These are phyloP conservation scores for Aspergillus conjunctus DNA, from an alignment of 495 filamentous ascomycete genomes.

Conservation along the genomic window DNA sequence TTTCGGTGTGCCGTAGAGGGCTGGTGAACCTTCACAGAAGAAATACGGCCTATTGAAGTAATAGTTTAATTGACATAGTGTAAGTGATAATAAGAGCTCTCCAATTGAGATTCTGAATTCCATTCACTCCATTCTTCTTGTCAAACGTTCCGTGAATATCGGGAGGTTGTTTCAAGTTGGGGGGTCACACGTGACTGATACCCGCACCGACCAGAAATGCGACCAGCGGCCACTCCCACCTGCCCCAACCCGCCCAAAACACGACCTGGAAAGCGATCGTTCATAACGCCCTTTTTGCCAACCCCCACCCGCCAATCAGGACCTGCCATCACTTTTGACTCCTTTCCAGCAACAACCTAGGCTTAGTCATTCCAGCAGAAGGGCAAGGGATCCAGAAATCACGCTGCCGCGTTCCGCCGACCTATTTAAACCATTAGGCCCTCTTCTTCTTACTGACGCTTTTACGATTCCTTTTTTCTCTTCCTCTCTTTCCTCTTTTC, in stretches of 20 bases:
- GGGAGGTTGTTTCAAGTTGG: no score
- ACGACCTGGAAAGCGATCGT: conserved; percentile 43
- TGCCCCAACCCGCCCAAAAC: conserved; percentile 24
- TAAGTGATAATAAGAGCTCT: no score
- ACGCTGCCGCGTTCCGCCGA: conserved; percentile 33
- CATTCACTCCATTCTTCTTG: no score
- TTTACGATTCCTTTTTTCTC: conserved; percentile 18
- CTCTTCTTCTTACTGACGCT: conserved; percentile 18
- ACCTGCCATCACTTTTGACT: conserved; percentile 33
- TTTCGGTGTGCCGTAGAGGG: no score
- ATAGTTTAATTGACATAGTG: no score
- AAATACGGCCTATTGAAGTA: no score
- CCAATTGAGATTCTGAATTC: no score
- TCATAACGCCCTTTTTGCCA: conserved; percentile 49
- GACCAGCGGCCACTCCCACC: background rate
- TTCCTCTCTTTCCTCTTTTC: conserved; percentile 31
- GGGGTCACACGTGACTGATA: conserved; percentile 5
- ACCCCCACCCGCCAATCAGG: conserved; percentile 44
- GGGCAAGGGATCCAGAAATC: conserved; percentile 23
- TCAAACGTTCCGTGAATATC: no score
- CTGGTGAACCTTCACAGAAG: no score
- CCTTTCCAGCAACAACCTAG: conserved; percentile 20
- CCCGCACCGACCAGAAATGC: conserved; percentile 6
- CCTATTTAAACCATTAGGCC: conserved; percentile 38
- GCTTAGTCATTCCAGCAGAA: conserved; percentile 35